Base-by-base conservation (phyloP, 2,329 filamentous ascomycete species). In the Diplocarpon rosae region DNA sequence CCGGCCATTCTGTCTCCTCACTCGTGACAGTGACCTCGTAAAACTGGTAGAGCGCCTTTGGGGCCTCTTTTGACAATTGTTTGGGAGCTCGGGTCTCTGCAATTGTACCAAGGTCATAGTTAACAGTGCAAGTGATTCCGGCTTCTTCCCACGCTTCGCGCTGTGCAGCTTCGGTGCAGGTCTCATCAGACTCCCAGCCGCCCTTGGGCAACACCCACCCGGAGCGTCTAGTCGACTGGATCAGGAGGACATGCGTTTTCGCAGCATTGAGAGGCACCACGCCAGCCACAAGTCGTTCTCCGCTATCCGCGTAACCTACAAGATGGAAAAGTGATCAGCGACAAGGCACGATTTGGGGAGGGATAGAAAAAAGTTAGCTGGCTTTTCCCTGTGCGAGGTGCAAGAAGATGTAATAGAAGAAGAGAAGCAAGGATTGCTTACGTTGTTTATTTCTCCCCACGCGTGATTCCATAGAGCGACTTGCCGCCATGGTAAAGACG, bases 131-230 rank as follows among this genome's bases (percentile, higher is more conserved):
- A 58, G 84, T 73, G 59, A 96, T 93, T 59, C 92, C 92, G 34
- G 89, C 92, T 69, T 96, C 92, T 69, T 96, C 92, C 92, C 92
- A 96, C 49, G 92, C 92, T 66, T 98, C 92, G 55, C 92, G 71
- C 71, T 83, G 66, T 45, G 92, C 92, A 46, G 92, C 85, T 63
- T 90, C 77, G 50, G 83, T 78, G 52, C 85, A 92, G 50, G 81
- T 77, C 68, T 98, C 92, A 65, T 98, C 92, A 29, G 80, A 83
- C 66, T 98, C 92, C 89, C 92, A 98, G 49, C 92, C 92, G 61
- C 92, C 92, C 65, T 98, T 98, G 49, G 92, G 92, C 47, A 98
- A 73, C 35, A 98, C 92, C 92, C 92, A 98, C 58, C 85, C 86
- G 64, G 86, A 86, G 58, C 88, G 82, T 53, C 86, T 78, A 42